Percentiles rank a stretch among this genome's conserved stretches.
phyloP scores from a whole-genome alignment of 2,329 filamentous ascomycete species.

The Xylaria sp. region DNA sequence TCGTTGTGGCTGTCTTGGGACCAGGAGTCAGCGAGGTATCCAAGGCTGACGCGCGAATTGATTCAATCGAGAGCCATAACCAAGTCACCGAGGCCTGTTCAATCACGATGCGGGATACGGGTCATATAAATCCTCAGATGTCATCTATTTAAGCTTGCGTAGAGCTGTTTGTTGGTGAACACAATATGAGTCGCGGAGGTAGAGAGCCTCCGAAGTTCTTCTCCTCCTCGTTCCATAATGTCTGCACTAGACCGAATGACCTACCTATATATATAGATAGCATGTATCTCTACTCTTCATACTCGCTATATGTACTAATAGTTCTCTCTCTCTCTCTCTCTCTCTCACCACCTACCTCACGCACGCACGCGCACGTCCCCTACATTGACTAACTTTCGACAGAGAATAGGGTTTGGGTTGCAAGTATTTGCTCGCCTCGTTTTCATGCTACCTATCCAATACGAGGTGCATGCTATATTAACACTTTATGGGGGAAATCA shows the following conservation, averaged over 20 bases:
- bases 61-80: background rate
- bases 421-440: constrained; percentile 3
- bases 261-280: background rate
- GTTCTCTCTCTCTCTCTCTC: background rate
- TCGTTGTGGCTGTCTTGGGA: constrained; percentile 11
- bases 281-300: background rate
- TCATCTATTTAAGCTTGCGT: constrained; percentile 11
- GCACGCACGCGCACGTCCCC: background rate
- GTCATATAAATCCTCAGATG: background rate
- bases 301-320: background rate
- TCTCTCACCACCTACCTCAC: background rate
- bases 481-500: constrained; percentile 9
- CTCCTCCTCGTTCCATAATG: background rate
- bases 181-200: background rate
- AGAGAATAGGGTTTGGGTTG: constrained; percentile 4
- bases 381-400: background rate
- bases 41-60: background rate
- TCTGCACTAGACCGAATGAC: background rate
- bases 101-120: background rate
- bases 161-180: background rate
- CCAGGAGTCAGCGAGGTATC: background rate
- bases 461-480: constrained; percentile 27
- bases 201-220: background rate
- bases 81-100: background rate
- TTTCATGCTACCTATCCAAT: constrained; percentile 7